Evolutionary conservation across 208 protist species (phyloP).

Genomic region (Lotmaria passim): DNA sequence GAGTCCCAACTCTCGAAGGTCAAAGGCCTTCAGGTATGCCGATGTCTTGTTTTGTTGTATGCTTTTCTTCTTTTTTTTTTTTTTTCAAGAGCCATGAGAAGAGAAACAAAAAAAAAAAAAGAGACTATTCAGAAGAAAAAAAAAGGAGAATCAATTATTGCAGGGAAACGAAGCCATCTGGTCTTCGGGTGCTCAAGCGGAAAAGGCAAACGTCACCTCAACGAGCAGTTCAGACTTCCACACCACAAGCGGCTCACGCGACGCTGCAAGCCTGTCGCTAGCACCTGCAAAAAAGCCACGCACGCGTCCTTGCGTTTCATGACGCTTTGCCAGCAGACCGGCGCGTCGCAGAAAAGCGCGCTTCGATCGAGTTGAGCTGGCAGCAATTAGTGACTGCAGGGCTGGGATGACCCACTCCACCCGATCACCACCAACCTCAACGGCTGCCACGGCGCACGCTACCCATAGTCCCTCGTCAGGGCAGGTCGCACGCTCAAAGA

Average conservation of each 20-base stretch:
- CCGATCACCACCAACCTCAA: not conserved
- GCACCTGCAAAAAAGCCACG: constrained; percentile 25
- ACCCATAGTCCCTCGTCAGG: constrained; percentile 35
- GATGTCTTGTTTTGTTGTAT: too few relatives aligned
- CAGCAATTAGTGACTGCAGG: constrained; percentile 27
- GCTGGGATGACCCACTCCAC: constrained; percentile 15
- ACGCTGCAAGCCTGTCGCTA: constrained; percentile 11
- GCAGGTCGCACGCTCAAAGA: constrained; percentile 32
- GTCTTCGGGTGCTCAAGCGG: not conserved
- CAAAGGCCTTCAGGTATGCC: too few relatives aligned
- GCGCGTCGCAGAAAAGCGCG: constrained; percentile 20
- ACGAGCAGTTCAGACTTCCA: constrained; percentile 36
- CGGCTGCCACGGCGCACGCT: constrained; percentile 21
- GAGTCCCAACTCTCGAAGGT: too few relatives aligned
- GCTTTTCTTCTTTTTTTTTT: not conserved
- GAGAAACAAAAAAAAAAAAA: constrained; percentile 5
- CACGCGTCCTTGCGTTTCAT: constrained; percentile 11
- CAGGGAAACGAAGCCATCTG: too few relatives aligned
- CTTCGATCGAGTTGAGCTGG: constrained; percentile 31
- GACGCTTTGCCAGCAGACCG: constrained; percentile 12
- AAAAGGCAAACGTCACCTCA: constrained; percentile 19
- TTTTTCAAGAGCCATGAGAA: not conserved
- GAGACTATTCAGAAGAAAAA: not conserved
- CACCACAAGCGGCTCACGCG: not conserved
- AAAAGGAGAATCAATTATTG: not conserved